A percentile compares a stretch with the other conserved stretches of the same genome.
Conservation (phyloP, 257 asterid genomes). For the Parsonsia alboflavescens region DNA sequence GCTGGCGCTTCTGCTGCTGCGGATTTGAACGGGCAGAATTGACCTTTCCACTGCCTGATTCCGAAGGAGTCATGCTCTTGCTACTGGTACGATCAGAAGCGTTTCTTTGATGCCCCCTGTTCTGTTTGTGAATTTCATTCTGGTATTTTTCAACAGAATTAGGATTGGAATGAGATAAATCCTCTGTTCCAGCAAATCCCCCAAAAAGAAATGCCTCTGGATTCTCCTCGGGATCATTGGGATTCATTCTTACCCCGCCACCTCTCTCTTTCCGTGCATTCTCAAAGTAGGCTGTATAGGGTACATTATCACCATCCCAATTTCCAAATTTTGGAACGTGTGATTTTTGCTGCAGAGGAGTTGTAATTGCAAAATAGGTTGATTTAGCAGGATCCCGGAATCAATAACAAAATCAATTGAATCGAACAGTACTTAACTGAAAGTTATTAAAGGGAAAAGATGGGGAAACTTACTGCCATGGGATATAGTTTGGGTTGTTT, state of each 20-base stretch:
- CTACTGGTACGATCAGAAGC: constrained; percentile 18
- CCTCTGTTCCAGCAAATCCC: constrained; percentile 11
- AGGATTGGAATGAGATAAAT: neutral
- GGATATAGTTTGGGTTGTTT: neutral
- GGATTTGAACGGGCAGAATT: constrained; percentile 17
- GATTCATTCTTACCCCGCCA: constrained; percentile 47
- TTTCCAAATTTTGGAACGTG: constrained; percentile 74
- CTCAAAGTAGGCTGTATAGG: constrained; percentile 71
- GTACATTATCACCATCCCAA: constrained; percentile 69
- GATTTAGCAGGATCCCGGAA: neutral
- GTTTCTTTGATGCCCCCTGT: constrained; percentile 20
- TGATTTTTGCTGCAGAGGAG: constrained; percentile 34
- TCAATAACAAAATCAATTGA: neutral
- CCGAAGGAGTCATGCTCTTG: constrained; percentile 24
- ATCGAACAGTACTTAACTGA: neutral
- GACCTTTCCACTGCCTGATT: constrained; percentile 34
- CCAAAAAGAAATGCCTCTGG: constrained; percentile 48
- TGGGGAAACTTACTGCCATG: constrained; percentile 52
- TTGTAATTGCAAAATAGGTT: neutral
- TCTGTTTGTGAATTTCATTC: neutral
- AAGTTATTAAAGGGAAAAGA: neutral
- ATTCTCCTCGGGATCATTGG: constrained; percentile 75
- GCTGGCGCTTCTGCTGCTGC: constrained; percentile 18
- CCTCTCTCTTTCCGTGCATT: constrained; percentile 56
- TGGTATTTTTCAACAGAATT: constrained; percentile 5